Evolutionary conservation across 2,329 filamentous ascomycete species (phyloP).

Genomic region (Ceratocystis colombiana): DNA sequence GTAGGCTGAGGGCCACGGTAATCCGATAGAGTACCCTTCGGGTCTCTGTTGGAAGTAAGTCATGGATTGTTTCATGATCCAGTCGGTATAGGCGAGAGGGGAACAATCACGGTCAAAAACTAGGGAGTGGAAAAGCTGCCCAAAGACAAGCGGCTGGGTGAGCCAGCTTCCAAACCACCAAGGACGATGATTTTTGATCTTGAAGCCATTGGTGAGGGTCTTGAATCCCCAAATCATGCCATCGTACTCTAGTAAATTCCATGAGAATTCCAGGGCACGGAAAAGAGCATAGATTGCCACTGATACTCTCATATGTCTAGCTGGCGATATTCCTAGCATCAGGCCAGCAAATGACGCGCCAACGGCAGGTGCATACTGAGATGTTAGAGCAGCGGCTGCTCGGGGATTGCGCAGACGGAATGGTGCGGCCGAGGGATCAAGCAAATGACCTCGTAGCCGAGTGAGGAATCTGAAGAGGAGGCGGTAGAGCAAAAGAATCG

Average conservation of each 20-base stretch:
- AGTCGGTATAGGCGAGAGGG: conserved; percentile 42
- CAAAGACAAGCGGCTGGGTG: conserved; percentile 64
- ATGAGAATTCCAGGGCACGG: conserved; percentile 72
- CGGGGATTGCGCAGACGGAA: conserved; percentile 77
- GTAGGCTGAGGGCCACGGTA: conserved; percentile 65
- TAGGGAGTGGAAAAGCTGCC: conserved; percentile 65
- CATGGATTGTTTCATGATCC: conserved; percentile 60
- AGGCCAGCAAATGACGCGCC: conserved; percentile 81
- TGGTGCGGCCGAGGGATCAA: conserved; percentile 66
- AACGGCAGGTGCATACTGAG: conserved; percentile 74
- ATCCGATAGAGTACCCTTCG: conserved; percentile 51
- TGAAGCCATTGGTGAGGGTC: conserved; percentile 28
- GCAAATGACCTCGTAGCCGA: conserved; percentile 65
- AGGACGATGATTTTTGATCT: conserved; percentile 54
- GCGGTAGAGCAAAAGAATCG: conserved; percentile 79
- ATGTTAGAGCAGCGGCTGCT: conserved; percentile 65
- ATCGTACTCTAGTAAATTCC: conserved; percentile 70
- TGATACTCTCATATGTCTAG: conserved; percentile 58
- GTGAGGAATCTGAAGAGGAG: conserved; percentile 83
- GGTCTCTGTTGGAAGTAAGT: conserved; percentile 71
- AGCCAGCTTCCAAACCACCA: conserved; percentile 82
- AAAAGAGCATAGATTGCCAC: conserved; percentile 74
- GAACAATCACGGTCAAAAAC: conserved; percentile 69
- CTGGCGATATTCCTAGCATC: conserved; percentile 64
- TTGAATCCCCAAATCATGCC: conserved; percentile 55